Evolutionary conservation across 2,329 filamentous ascomycete species (phyloP), one percentile per base, ranked within the genome.

Genomic region (Sporothrix curviconia): DNA sequence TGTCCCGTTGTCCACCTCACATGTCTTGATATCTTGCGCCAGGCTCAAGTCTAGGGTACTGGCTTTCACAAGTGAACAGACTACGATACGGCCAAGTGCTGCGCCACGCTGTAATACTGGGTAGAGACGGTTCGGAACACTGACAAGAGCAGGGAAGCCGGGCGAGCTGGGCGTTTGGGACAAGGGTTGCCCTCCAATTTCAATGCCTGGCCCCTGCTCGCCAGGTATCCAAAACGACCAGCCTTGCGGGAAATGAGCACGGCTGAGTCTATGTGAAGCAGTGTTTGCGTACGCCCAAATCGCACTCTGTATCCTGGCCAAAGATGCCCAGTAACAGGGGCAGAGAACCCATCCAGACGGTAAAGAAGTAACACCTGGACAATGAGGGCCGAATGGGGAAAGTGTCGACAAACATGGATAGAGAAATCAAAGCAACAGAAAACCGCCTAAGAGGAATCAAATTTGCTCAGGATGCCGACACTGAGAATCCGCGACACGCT

Each of bases 221-320:
- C n/a, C n/a, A n/a, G 2, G 5, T 3, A 15, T 40, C 43, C 53
- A 47, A 47, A 56, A 47, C 42, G 7, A 49, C 43, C 53, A 39
- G 53, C 53, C 34, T 49, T 12, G 43, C 32, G 34, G 53, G 24
- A 55, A 55, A 55, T 55, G 39, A 55, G 39, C 39, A 53, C 37
- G 25, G 50, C 49, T 43, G 24, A 40, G 15, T 50, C 17, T 12
- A 4, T 17, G 36, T 37, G 36, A 7, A n/a, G 12, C 17, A 17
- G 15, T 19, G 15, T 40, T 7, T 3, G 7, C 5, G 4, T 6
- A 40, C 7, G 37, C 6, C 37, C 6, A n/a, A n/a, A n/a, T 40
- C 40, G 19, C n/a, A 43, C 4, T 12, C 7, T n/a, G n/a, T n/a
- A n/a, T n/a, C n/a, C n/a, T n/a, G n/a, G n/a, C n/a, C n/a, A n/a